Conservation (phyloP, 2,329 filamentous ascomycete species). For the Tolypocladium capitatum region DNA sequence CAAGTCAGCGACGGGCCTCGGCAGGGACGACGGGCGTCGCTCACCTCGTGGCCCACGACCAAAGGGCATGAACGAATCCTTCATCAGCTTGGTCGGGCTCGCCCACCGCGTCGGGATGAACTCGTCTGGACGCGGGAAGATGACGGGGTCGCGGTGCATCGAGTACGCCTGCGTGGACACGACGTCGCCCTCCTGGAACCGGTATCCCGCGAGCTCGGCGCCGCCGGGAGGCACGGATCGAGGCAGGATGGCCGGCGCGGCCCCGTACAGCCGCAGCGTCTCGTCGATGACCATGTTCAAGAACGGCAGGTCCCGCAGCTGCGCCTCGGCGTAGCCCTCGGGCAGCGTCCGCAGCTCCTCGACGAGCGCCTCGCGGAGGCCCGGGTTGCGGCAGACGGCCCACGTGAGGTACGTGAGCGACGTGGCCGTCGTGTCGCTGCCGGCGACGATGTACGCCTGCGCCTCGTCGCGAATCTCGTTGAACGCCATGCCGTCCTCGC, state of each 20-base stretch:
- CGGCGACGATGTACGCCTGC: slow-evolving; percentile 31
- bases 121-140: slow-evolving; percentile 26
- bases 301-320: slow-evolving; percentile 18
- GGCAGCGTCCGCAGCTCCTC: slow-evolving; percentile 21
- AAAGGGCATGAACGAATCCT: slow-evolving; percentile 37
- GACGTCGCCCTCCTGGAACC: slow-evolving; percentile 23
- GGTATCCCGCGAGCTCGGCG: slow-evolving; percentile 22
- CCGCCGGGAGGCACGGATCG: slow-evolving; percentile 26
- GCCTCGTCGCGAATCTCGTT: slow-evolving; percentile 26
- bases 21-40: background rate
- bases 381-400: slow-evolving; percentile 18
- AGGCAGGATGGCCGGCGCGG: slow-evolving; percentile 25
- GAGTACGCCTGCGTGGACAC: slow-evolving; percentile 31
- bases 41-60: slow-evolving; percentile 35
- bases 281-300: slow-evolving; percentile 31
- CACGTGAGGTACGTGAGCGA: slow-evolving; percentile 35
- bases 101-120: slow-evolving; percentile 8
- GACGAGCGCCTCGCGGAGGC: slow-evolving; percentile 17
- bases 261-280: slow-evolving; percentile 28
- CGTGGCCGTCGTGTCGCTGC: slow-evolving; percentile 37
- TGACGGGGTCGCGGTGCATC: slow-evolving; percentile 27
- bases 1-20: background rate
- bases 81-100: slow-evolving; percentile 23
- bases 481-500: slow-evolving; percentile 12
- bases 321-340: slow-evolving; percentile 8